Conservation (phyloP, 2,329 filamentous ascomycete genomes). For the Xylariaceae sp. region DNA sequence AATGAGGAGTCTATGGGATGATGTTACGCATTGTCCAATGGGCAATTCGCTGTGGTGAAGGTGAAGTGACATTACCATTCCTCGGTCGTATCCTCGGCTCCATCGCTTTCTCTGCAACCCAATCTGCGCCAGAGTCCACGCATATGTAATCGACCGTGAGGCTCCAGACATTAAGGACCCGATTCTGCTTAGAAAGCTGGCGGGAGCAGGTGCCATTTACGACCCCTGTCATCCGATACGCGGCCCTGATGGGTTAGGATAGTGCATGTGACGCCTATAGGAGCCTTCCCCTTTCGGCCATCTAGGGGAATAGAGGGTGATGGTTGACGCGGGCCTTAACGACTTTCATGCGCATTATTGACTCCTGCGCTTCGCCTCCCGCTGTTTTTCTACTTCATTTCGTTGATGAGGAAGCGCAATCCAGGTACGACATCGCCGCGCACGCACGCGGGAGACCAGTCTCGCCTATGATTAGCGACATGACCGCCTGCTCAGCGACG, state of each 20-base stretch:
- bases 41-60: too few relatives aligned
- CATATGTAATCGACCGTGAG: too few relatives aligned
- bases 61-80: too few relatives aligned
- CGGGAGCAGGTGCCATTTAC: not conserved
- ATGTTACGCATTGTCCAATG: too few relatives aligned
- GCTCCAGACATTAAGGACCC: too few relatives aligned
- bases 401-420: not conserved
- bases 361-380: too few relatives aligned
- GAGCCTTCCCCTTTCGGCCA: conserved; percentile 19
- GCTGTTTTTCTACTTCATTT: too few relatives aligned
- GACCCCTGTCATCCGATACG: conserved; percentile 7
- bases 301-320: not conserved
- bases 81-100: too few relatives aligned
- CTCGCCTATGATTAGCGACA: not conserved
- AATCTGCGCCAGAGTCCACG: too few relatives aligned
- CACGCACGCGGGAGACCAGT: not conserved
- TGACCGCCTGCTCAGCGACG: too few relatives aligned
- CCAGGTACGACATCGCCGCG: not conserved
- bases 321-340: not conserved
- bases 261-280: conserved; percentile 6
- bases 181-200: not conserved
- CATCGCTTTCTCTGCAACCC: too few relatives aligned
- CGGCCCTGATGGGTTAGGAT: not conserved
- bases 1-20: too few relatives aligned
- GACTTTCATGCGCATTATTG: not conserved